phyloP scores from a whole-genome alignment of 164 flowering plant genomes.

The Vitis rotundifolia region DNA sequence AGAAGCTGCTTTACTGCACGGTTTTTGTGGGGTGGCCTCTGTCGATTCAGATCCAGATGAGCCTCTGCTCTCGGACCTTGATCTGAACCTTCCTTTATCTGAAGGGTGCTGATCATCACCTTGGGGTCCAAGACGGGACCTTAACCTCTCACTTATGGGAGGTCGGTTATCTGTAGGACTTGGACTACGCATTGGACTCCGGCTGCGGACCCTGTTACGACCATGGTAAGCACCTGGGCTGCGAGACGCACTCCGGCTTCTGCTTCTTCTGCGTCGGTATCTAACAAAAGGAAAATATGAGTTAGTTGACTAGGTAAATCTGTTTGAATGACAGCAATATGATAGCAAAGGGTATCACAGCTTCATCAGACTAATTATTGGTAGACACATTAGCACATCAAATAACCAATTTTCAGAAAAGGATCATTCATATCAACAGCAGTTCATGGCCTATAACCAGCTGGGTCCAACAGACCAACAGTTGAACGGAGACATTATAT shows the following conservation, averaged over 20 bases:
- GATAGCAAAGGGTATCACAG: neutral
- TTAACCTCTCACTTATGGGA: slow-evolving; percentile 46
- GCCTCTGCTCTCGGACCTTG: slow-evolving; percentile 39
- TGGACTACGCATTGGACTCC: slow-evolving; percentile 38
- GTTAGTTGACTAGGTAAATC: neutral
- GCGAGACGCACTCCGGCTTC: slow-evolving; percentile 51
- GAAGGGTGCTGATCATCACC: slow-evolving; percentile 23
- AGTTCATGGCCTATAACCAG: no score
- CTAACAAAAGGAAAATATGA: slow-evolving; percentile 16
- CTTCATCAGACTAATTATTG: no score
- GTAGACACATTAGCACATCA: no score
- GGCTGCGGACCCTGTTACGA: slow-evolving; percentile 33
- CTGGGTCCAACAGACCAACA: neutral
- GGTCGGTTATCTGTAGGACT: slow-evolving; percentile 43
- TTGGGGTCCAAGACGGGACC: slow-evolving; percentile 57
- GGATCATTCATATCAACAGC: no score
- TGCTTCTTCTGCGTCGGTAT: slow-evolving; percentile 42
- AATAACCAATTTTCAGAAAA: no score
- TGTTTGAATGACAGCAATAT: neutral
- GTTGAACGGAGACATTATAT: neutral
- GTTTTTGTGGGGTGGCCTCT: slow-evolving; percentile 27
- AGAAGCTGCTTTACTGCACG: slow-evolving; percentile 14
- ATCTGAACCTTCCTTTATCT: slow-evolving; percentile 24
- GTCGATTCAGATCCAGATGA: slow-evolving; percentile 44
- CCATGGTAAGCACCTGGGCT: slow-evolving; percentile 44